Evolutionary conservation across 176 grass and related monocot species (phyloP), one percentile per base, ranked within the genome.

Genomic region (Hyparrhenia diplandra): DNA sequence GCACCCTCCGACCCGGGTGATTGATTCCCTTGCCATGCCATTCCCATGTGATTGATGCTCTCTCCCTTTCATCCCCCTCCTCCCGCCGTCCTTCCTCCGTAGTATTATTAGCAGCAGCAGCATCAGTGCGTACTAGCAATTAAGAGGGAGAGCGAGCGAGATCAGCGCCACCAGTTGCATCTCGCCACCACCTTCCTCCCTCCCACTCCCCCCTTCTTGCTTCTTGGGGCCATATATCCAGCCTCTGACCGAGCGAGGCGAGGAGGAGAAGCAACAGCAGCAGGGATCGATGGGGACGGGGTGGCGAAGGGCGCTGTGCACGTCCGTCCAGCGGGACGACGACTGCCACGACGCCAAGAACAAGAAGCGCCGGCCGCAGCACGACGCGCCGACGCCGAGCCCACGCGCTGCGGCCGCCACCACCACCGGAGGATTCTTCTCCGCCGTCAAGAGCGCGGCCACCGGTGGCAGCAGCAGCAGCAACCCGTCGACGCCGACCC

Each of bases 251-350:
- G 34, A 13, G 21, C 71, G 21, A 23, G 43, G 64, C 67, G 8
- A 32, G 18, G 4, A 4, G 71, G 11, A 31, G 17, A 2, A 67
- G 51, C n/a, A n/a, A n/a, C n/a, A n/a, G n/a, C n/a, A n/a, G n/a
- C n/a, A n/a, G n/a, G n/a, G n/a, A n/a, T n/a, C n/a, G 27, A 98
- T 94, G 95, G 83, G 90, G 28, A 98, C 78, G 41, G 90, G 95
- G 71, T 98, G 95, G 95, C 88, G 92, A 85, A 92, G 95, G 83
- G 92, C 95, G 13, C 87, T 98, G 46, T 98, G 95, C 88, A 98
- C 95, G 46, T 94, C 92, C 16, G 89, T 94, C 18, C 88, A 83
- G 5, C 78, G 95, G 49, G 95, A 80, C 13, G 12, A 59, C 54
- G 31, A 88, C 39, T 62, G 82, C 39, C 68, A 76, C 31, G 30